Percentiles rank a stretch among this genome's conserved stretches.
Conservation (phyloP, 305 asterid species). For the Fraxinus dipetala region DNA sequence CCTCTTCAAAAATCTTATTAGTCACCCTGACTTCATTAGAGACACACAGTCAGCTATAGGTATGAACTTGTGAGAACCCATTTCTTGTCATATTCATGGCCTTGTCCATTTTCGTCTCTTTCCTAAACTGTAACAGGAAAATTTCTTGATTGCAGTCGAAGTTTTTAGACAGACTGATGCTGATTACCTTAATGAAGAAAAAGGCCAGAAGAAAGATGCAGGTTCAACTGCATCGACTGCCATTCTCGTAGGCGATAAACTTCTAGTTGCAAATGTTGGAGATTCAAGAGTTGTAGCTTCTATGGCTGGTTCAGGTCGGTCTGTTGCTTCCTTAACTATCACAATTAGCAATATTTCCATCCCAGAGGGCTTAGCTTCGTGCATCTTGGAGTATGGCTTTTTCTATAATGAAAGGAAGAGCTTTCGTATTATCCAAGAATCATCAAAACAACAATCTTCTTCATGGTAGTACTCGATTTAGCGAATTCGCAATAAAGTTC, state of each 20-base stretch:
- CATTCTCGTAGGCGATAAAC: conserved; percentile 53
- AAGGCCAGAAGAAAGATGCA: conserved; percentile 62
- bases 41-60: conserved; percentile 74
- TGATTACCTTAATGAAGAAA: conserved; percentile 62
- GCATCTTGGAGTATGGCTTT: neutral
- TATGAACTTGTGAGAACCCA: conserved; percentile 28
- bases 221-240: conserved; percentile 80
- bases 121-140: conserved; percentile 22
- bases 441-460: neutral
- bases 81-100: neutral
- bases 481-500: neutral
- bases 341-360: neutral
- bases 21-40: conserved; percentile 58
- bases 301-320: conserved; percentile 79
- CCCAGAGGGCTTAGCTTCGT: neutral
- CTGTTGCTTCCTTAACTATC: conserved; percentile 22
- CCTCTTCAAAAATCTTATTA: conserved; percentile 57
- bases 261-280: conserved; percentile 71
- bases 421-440: neutral
- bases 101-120: neutral
- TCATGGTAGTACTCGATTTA: neutral
- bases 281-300: conserved; percentile 80
- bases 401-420: neutral
- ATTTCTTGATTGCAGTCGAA: conserved; percentile 55
- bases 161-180: conserved; percentile 60